Conservation (phyloP, 306 rosid species). For the Prosopis cineraria region DNA sequence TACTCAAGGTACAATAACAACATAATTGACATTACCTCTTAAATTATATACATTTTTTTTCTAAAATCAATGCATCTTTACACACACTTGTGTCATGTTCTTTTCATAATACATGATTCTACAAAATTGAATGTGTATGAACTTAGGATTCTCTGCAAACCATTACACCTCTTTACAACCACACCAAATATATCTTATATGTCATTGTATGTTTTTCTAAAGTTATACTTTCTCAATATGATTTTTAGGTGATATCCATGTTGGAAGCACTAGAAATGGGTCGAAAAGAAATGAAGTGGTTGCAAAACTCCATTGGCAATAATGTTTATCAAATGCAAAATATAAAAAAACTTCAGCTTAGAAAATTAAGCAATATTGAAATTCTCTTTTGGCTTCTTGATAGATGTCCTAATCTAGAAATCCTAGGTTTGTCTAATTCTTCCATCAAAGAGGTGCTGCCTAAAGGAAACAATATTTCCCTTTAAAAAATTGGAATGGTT, state of each 20-base stretch:
- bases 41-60: too few relatives aligned
- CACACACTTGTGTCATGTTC: too few relatives aligned
- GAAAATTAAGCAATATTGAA: background rate
- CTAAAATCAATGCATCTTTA: too few relatives aligned
- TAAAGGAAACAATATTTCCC: background rate
- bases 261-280: background rate
- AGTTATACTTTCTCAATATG: too few relatives aligned
- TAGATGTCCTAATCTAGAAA: constrained; percentile 30
- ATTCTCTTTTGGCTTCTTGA: constrained; percentile 12
- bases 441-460: background rate
- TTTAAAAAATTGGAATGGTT: background rate
- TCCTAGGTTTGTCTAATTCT: background rate
- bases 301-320: background rate
- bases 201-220: too few relatives aligned
- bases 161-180: too few relatives aligned
- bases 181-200: too few relatives aligned
- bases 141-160: too few relatives aligned
- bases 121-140: too few relatives aligned
- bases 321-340: background rate
- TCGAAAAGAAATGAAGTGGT: constrained; percentile 2
- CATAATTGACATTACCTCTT: too few relatives aligned
- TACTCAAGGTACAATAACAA: too few relatives aligned
- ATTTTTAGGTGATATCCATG: constrained; percentile 14
- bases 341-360: background rate
- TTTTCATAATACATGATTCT: too few relatives aligned